Percentiles rank a stretch among this genome's conserved stretches.
phyloP scores from a whole-genome alignment of 1,139 yeast species.

The Pichiaceae sp. region DNA sequence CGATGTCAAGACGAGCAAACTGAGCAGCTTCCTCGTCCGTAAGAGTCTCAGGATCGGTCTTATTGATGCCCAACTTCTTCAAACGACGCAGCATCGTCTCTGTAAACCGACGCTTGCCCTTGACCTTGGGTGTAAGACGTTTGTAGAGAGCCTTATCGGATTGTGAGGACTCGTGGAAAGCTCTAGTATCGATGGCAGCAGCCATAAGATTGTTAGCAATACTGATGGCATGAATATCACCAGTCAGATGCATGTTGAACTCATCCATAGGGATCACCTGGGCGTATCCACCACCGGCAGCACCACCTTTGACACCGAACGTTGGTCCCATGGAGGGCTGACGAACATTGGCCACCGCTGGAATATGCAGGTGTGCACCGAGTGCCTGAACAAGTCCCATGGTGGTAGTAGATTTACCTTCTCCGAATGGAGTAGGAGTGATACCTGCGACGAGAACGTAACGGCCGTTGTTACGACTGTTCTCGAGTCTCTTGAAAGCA shows the following conservation, averaged over 20 bases:
- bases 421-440: conserved; percentile 78
- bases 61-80: conserved; percentile 51
- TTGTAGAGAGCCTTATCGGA: conserved; percentile 56
- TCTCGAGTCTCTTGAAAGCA: conserved; percentile 49
- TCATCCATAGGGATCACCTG: conserved; percentile 88
- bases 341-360: conserved; percentile 71
- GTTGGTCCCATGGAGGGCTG: conserved; percentile 90
- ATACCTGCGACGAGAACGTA: conserved; percentile 73
- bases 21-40: conserved; percentile 53
- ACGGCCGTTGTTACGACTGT: conserved; percentile 54
- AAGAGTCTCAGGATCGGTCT: conserved; percentile 62
- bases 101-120: conserved; percentile 58
- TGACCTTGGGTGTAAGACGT: conserved; percentile 63
- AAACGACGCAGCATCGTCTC: conserved; percentile 60
- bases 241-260: conserved; percentile 77
- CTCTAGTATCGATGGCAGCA: conserved; percentile 79
- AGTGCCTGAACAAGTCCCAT: conserved; percentile 75
- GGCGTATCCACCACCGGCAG: conserved; percentile 83
- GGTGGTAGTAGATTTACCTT: conserved; percentile 76
- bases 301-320: conserved; percentile 83
- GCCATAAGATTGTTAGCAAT: conserved; percentile 74
- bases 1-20: conserved; percentile 62
- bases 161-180: conserved; percentile 72
- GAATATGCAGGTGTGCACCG: conserved; percentile 63
- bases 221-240: conserved; percentile 78